A percentile compares a stretch with the other conserved stretches of the same genome.
These are phyloP conservation scores for Apostasia shenzhenica DNA, from an alignment of 106 monocot genomes.

Conservation along the genomic window DNA sequence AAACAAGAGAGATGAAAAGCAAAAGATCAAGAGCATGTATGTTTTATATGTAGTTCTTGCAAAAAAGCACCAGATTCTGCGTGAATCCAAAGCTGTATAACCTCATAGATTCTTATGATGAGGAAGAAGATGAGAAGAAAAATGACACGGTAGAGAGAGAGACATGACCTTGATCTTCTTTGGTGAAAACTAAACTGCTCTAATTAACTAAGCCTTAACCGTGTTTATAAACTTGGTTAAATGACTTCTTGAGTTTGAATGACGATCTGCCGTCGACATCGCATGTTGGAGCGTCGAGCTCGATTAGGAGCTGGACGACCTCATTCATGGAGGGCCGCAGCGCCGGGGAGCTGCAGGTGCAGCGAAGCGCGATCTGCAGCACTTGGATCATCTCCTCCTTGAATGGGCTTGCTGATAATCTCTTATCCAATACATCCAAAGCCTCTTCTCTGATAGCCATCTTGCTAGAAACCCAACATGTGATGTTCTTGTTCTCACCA, in stretches of 20 bases:
- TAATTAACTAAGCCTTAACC: neutral
- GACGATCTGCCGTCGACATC: constrained; percentile 18
- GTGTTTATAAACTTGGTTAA: neutral
- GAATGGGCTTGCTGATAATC: constrained; percentile 32
- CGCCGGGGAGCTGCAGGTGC: constrained; percentile 55
- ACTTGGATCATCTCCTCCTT: constrained; percentile 81
- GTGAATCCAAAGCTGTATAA: constrained; percentile 35
- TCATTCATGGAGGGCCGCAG: constrained; percentile 86
- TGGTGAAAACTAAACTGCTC: neutral
- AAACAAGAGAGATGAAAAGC: neutral
- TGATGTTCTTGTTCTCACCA: constrained; percentile 76
- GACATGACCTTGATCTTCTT: neutral
- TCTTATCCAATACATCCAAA: constrained; percentile 56
- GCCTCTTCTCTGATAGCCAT: constrained; percentile 39
- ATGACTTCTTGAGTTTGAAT: constrained; percentile 31
- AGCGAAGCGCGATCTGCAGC: constrained; percentile 57
- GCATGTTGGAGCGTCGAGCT: constrained; percentile 32
- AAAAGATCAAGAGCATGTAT: constrained; percentile 12
- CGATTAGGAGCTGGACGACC: constrained; percentile 72
- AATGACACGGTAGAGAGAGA: neutral
- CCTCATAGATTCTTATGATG: constrained; percentile 5
- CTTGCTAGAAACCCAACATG: constrained; percentile 61
- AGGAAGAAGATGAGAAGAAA: neutral
- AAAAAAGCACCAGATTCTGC: constrained; percentile 39
- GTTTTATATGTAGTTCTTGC: constrained; percentile 10